Percentiles rank a stretch among this genome's conserved stretches.
These are phyloP conservation scores for Prunus kanzakura DNA, from an alignment of 306 rosid species.

Conservation along the genomic window DNA sequence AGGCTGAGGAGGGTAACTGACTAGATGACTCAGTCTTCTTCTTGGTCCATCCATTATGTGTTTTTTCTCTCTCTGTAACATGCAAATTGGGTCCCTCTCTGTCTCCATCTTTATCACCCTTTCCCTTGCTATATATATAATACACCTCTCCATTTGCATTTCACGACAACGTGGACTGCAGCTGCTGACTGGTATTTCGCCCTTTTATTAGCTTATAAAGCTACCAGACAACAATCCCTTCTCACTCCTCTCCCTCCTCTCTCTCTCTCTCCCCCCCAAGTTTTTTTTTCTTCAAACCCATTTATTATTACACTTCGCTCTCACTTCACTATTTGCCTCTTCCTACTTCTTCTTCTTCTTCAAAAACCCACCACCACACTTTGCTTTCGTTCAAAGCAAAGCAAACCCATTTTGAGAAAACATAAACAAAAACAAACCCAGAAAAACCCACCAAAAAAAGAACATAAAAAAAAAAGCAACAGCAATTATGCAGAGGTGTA, in stretches of 20 bases:
- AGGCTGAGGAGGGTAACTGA: conserved; percentile 19
- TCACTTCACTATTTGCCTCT: conserved; percentile 14
- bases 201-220: conserved; percentile 54
- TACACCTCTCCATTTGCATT: conserved; percentile 40
- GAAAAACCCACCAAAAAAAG: background rate
- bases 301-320: conserved; percentile 33
- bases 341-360: background rate
- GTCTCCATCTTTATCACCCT: background rate
- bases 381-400: background rate
- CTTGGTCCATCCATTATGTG: conserved; percentile 14
- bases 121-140: background rate
- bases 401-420: background rate
- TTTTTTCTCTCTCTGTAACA: conserved; percentile 36
- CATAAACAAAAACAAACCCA: background rate
- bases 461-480: background rate
- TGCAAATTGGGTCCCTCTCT: conserved; percentile 40
- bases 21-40: conserved; percentile 29
- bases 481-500: conserved; percentile 60
- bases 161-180: conserved; percentile 82
- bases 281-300: conserved; percentile 27
- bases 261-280: conserved; percentile 17
- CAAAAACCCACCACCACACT: background rate
- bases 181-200: conserved; percentile 80
- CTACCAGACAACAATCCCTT: conserved; percentile 47
- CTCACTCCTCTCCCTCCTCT: background rate